Evolutionary conservation across 352 stramenopile species (phyloP), one percentile per base, ranked within the genome.

Genomic region (Phytophthora tentaculata): DNA sequence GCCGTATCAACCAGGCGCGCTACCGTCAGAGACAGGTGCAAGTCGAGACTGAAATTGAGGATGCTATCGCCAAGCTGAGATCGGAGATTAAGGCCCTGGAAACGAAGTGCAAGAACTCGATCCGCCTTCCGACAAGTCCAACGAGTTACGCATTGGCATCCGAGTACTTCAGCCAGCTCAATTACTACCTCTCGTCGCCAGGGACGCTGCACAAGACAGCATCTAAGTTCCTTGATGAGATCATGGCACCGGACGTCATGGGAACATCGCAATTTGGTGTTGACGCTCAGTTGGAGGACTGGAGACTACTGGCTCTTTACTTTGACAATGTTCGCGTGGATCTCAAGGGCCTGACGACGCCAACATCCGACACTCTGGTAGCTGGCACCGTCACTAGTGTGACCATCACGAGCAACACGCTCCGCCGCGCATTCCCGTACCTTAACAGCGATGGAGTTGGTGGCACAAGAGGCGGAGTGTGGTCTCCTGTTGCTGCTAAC

Each of bases 131-230:
- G 9, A 9, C 28, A 32, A 32, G 5, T 32, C 28, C 28, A 32
- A 32, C 28, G 28, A 32, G 9, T 32, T 32, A 8, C 5, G 28
- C 28, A 8, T n/a, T n/a, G n/a, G n/a, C n/a, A n/a, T n/a, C n/a
- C n/a, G n/a, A 62, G 12, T 68, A 68, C n/a, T 62, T 68, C 8
- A 32, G 44, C n/a, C 44, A 63, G 5, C 63, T 68, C 24, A 48
- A 57, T 8, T 23, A 53, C 32, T 62, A 52, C 45, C 10, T 62
- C 29, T 63, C 44, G 2, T 48, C 44, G 20, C 61, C 61, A 8
- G n/a, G 4, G 20, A 52, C 14, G 24, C 14, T 48, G 23, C 4
- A 26, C 10, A 14, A 26, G 3, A 48, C 23, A 0, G 44, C 44
- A 9, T 50, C 29, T 9, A 23, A 44, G 0, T 68, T 57, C 20